Percentiles rank a stretch among this genome's conserved stretches.
phyloP scores from a whole-genome alignment of 352 stramenopile genomes.

The Phytophthora vignae region DNA sequence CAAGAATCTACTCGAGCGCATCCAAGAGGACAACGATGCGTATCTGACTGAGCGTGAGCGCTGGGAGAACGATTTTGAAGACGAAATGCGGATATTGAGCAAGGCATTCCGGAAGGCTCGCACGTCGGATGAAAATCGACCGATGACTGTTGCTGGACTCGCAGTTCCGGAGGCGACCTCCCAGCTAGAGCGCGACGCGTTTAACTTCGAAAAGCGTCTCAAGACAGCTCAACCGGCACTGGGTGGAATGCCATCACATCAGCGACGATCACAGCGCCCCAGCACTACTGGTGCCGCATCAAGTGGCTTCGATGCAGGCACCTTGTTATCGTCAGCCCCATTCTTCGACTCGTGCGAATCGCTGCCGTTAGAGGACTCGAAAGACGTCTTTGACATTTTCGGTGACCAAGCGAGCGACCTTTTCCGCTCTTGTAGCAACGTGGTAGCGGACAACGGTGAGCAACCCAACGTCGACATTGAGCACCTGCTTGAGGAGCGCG shows the following conservation, averaged over 20 bases:
- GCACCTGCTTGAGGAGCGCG: slow-evolving; percentile 45
- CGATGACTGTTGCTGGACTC: slow-evolving; percentile 65
- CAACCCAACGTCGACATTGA: slow-evolving; percentile 20
- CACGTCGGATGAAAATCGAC: slow-evolving; percentile 32
- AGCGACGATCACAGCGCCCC: slow-evolving; percentile 12
- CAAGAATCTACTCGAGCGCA: slow-evolving; percentile 29
- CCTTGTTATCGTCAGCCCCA: background rate
- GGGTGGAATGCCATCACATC: background rate
- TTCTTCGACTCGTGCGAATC: slow-evolving; percentile 32
- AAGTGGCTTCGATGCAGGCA: slow-evolving; percentile 2
- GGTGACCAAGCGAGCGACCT: slow-evolving; percentile 13
- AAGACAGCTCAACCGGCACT: slow-evolving; percentile 49
- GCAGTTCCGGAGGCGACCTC: slow-evolving; percentile 55
- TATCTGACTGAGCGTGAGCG: slow-evolving; percentile 48
- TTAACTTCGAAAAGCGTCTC: slow-evolving; percentile 51
- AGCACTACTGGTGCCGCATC: slow-evolving; percentile 2
- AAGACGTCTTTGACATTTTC: slow-evolving; percentile 46
- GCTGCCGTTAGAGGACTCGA: slow-evolving; percentile 43
- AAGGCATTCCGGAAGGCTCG: slow-evolving; percentile 53
- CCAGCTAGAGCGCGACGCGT: slow-evolving; percentile 53
- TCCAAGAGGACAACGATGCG: slow-evolving; percentile 26
- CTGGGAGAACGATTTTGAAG: slow-evolving; percentile 63
- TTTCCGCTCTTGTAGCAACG: slow-evolving; percentile 2
- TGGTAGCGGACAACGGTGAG: background rate
- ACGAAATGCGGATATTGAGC: slow-evolving; percentile 56